phyloP scores from a whole-genome alignment of 2,329 filamentous ascomycete genomes.

The Metarhizium anisopliae region DNA sequence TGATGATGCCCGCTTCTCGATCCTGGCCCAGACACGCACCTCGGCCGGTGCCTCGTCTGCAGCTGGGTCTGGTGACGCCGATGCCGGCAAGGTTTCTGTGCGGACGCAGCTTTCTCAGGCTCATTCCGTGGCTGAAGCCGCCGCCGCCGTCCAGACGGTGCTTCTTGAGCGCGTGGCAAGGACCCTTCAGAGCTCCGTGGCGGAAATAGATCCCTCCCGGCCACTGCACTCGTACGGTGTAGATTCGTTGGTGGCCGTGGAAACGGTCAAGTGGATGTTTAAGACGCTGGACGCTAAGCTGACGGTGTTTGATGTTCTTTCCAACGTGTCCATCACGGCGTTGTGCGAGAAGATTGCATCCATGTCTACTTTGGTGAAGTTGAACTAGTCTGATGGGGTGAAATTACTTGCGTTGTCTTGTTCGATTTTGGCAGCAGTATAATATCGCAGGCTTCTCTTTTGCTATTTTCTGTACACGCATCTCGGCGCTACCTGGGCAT shows the following conservation, averaged over 20 bases:
- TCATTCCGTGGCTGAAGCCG: background rate
- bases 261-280: conserved; percentile 16
- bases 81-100: background rate
- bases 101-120: background rate
- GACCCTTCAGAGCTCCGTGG: background rate
- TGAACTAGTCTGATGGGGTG: background rate
- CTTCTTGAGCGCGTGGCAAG: background rate
- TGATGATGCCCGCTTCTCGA: background rate
- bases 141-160: background rate
- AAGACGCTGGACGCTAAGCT: conserved; percentile 19
- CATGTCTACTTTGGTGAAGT: background rate
- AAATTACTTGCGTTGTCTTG: too few species aligned
- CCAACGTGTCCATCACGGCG: background rate
- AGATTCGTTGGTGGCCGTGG: conserved; percentile 31
- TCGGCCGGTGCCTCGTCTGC: background rate
- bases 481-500: too few species aligned
- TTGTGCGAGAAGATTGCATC: background rate
- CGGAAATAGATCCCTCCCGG: conserved; percentile 7
- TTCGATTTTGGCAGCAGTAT: too few species aligned
- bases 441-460: too few species aligned
- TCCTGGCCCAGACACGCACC: background rate
- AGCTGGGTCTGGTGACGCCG: background rate
- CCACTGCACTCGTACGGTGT: conserved; percentile 19
- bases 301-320: background rate
- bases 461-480: too few species aligned